phyloP scores from a whole-genome alignment of 2,329 filamentous ascomycete genomes.

The Drechslerella dactyloides region DNA sequence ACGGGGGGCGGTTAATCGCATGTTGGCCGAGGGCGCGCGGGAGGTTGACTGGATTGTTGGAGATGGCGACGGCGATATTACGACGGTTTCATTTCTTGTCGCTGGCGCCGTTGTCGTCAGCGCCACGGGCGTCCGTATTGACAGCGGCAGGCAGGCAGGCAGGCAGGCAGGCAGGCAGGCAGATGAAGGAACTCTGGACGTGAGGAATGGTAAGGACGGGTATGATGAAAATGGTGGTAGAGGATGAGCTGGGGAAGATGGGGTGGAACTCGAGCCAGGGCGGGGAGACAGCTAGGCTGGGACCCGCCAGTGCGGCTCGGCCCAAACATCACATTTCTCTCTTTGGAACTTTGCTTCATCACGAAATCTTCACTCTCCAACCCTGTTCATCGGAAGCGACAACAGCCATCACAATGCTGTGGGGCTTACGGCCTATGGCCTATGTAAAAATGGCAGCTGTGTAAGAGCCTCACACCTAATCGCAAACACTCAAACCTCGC shows the following conservation, averaged over 20 bases:
- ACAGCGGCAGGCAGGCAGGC: not conserved
- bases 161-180: too few relatives aligned
- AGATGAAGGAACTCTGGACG: too few relatives aligned
- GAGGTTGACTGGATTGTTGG: not conserved
- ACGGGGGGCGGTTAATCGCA: not conserved
- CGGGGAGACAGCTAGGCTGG: not conserved
- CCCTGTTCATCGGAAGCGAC: not conserved
- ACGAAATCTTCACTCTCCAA: constrained; percentile 10
- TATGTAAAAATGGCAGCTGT: constrained; percentile 42
- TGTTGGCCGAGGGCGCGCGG: not conserved
- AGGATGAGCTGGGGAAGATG: not conserved
- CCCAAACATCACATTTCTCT: not conserved
- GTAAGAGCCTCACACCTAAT: constrained; percentile 5
- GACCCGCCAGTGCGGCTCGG: not conserved
- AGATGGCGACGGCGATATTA: not conserved
- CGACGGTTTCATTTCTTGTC: not conserved
- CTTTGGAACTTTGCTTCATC: not conserved
- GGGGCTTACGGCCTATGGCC: constrained; percentile 15
- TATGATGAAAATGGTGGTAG: not conserved
- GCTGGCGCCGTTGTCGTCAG: not conserved
- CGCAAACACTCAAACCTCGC: not conserved
- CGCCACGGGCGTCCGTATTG: not conserved
- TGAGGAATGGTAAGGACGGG: too few relatives aligned
- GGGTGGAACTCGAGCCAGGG: not conserved
- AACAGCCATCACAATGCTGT: constrained; percentile 19